Evolutionary conservation across 2,329 filamentous ascomycete genomes (phyloP).

Genomic region (Fusarium phyllophilum): DNA sequence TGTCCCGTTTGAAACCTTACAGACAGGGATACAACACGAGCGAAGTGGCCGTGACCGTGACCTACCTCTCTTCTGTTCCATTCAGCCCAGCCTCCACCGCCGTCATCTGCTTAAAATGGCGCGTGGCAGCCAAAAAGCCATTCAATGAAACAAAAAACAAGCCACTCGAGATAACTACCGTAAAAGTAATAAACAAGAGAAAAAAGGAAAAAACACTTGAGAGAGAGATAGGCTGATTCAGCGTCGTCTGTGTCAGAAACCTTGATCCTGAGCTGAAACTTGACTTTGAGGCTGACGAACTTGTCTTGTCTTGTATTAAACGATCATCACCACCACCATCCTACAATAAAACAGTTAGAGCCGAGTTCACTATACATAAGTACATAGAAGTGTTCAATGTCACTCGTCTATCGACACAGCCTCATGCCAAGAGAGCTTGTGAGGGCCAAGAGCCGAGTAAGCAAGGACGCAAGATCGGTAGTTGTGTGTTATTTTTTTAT

Average conservation of each 20-base stretch:
- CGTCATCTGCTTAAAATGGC: constrained; percentile 30
- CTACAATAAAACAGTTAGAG: background rate
- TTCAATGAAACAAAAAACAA: background rate
- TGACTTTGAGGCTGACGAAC: constrained; percentile 32
- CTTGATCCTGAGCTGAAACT: constrained; percentile 15
- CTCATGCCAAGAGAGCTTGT: constrained; percentile 28
- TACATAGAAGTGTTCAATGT: background rate
- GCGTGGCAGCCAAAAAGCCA: constrained; percentile 41
- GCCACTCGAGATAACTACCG: constrained; percentile 3
- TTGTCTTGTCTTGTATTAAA: constrained; percentile 1
- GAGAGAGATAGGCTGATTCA: background rate
- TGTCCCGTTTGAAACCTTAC: constrained; percentile 7
- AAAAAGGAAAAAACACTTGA: background rate
- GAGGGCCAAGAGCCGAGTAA: constrained; percentile 8
- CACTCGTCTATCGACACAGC: constrained; percentile 26
- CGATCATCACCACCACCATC: background rate
- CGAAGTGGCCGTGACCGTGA: background rate
- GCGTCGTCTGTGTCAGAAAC: background rate
- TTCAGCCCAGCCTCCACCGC: constrained; percentile 16
- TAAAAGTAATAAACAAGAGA: background rate
- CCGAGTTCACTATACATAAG: background rate
- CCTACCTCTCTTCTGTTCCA: background rate
- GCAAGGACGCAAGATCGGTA: constrained; percentile 5
- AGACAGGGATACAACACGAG: constrained; percentile 31
- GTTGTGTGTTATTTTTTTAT: background rate